Evolutionary conservation across 345 rosid genomes (phyloP), one percentile per base, ranked within the genome.

Genomic region (Euphorbia peplus): DNA sequence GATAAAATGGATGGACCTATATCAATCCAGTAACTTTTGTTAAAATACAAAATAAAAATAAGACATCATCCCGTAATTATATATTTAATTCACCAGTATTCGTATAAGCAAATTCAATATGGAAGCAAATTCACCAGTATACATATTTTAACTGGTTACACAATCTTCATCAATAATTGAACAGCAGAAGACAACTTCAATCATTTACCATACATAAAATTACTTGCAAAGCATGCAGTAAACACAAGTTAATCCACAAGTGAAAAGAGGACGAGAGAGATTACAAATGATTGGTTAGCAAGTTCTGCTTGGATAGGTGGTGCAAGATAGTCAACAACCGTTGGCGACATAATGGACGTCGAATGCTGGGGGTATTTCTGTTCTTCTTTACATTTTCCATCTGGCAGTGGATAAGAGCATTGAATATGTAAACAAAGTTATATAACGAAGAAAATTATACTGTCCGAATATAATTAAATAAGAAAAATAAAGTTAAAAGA

Each of bases 201-300:
- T 55, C 32, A 24, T 55, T 3, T 25, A 12, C n/a, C 30, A 5
- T 29, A 58, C 18, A 47, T 4, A 21, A 1, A 64, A 47, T 39
- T 39, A 39, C 9, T 39, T 4, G 42, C 41, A 14, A 64, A 13
- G 10, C 1, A 11, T 18, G 66, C 41, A 62, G 0, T 44, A 50
- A 10, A 42, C 37, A 48, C 4, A 21, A 29, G 59, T 51, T 5
- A 52, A 32, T 21, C 28, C 58, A 50, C n/a, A 54, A 11, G 60
- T 16, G 62, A 19, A 12, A n/a, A 70, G 72, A 58, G 66, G 69
- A 55, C 37, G 68, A 50, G 41, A 62, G 70, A 55, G 66, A 70
- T 81, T 76, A 85, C 87, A 71, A 75, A 66, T 15, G 82, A 69
- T 47, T 58, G 69, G 66, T 80, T 70, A 67, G 62, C 71, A 48